Evolutionary conservation across 1,139 yeast species (phyloP), one percentile per base, ranked within the genome.

Genomic region (Taiozyma sp.): DNA sequence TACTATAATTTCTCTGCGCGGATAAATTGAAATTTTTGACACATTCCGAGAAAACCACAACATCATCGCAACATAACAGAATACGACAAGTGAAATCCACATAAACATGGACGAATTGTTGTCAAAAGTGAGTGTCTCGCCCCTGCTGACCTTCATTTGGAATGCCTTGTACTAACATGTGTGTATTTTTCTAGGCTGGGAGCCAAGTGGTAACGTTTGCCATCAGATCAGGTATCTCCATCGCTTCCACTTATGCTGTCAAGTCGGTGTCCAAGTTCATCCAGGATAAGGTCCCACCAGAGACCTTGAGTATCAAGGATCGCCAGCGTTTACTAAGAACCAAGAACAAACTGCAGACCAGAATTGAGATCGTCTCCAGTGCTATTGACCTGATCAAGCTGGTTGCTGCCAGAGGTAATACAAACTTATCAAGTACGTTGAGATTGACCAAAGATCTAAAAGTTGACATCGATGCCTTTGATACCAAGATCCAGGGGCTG

Each of bases 181-280:
- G 27, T 7, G 27, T 29, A 2, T 19, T 65, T 72, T 14, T 22
- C 6, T 78, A 81, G 69, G 95, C 95, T 4, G 86, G 92, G 34
- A 82, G 81, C 51, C 93, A 87, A 58, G 90, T 90, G 1, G 89
- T 87, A 10, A 80, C 91, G 3, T 85, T 87, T 70, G 96, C 95
- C 10, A 83, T 87, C 43, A 72, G 87, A 52, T 86, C 93, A 1
- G 91, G 95, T 0, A 81, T 87, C 28, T 82, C 91, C 0, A 62
- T 87, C 36, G 96, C 95, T 0, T 82, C 92, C 0, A 83, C 87
- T 0, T 87, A 82, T 68, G 93, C 93, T 22, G 76, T 87, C 49
- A 83, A 80, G 56, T 81, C 88, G 0, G 79, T 87, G 19, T 68
- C 82, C 19, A 78, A 75, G 48, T 77, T 85, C 55, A 70, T 86